Evolutionary conservation across 768 basidiomycete species (phyloP), one percentile per base, ranked within the genome.

Genomic region (Cytidiella melzeri): DNA sequence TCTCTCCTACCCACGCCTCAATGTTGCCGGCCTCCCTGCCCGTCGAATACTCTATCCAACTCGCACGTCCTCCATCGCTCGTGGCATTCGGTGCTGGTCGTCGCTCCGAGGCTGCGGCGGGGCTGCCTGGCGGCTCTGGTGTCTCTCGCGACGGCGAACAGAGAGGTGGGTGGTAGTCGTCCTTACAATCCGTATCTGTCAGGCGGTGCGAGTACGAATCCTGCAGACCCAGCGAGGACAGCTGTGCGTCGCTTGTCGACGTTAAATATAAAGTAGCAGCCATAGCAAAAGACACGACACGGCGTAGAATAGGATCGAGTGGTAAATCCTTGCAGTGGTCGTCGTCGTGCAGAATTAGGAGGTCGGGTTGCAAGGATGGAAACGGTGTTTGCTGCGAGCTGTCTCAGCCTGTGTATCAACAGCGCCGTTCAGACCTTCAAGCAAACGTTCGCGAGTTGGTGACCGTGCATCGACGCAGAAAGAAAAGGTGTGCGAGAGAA

Each of bases 121-220:
- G 23, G 40, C 23, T 9, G 36, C 21, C 12, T 12, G 19, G 21
- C 26, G 45, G 7, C 48, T 43, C 11, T 27, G 38, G 48, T 34
- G 12, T 51, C 38, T 46, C 54, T 39, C 45, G 43, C 39, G 51
- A 52, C 41, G 51, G 43, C 41, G 59, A 44, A 25, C 65, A 48
- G 18, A 69, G 58, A 42, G 69, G 49, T 15, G 75, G 69, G 56
- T 84, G 83, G 61, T 83, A 73, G 61, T 75, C 77, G 69, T 84
- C 84, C 58, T 74, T 72, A 54, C 79, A 71, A 50, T 83, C 83
- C 49, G 76, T 69, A 63, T 82, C 73, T 36, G 70, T 60, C 51
- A 84, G 71, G 37, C 73, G 67, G 58, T 72, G 73, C 44, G 80
- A 69, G 65, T 80, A 81, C 51, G 72, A 59, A 57, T 63, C 67